Conservation (phyloP, 768 basidiomycete genomes). For the Baorangia bicolor region DNA sequence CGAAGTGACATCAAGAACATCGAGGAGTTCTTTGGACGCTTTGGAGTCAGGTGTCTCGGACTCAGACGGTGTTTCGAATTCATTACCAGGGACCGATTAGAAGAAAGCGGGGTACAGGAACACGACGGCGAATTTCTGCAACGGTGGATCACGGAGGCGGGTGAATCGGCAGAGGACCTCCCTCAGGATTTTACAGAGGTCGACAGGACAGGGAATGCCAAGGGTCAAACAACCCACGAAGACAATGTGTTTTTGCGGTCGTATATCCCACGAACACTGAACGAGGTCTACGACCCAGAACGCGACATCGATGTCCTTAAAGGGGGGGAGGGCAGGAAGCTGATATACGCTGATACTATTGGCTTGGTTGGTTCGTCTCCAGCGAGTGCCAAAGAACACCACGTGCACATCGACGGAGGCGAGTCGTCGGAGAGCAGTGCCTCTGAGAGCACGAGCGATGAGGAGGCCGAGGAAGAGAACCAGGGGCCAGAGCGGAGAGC, state of each 20-base stretch:
- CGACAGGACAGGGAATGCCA: conserved; percentile 13
- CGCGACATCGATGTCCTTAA: conserved; percentile 78
- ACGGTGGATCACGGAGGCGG: conserved; percentile 47
- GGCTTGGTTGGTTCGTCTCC: conserved; percentile 58
- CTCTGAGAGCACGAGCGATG: conserved; percentile 31
- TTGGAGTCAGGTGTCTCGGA: conserved; percentile 76
- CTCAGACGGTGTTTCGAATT: conserved; percentile 87
- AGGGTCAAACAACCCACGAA: conserved; percentile 52
- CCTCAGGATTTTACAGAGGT: conserved; percentile 11
- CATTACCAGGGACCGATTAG: conserved; percentile 58
- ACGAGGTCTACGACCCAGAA: conserved; percentile 94
- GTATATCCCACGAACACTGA: conserved; percentile 90
- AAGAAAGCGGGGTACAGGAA: conserved; percentile 29
- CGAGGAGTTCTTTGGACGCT: conserved; percentile 85
- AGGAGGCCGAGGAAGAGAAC: conserved; percentile 36
- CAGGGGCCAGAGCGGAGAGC: conserved; percentile 47
- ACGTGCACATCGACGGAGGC: conserved; percentile 20
- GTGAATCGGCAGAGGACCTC: conserved; percentile 18
- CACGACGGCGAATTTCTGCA: conserved; percentile 34
- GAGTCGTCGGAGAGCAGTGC: conserved; percentile 24
- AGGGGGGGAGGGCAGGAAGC: conserved; percentile 63
- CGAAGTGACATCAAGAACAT: conserved; percentile 89
- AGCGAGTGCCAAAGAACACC: conserved; percentile 1
- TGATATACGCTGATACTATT: conserved; percentile 89
- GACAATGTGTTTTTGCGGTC: conserved; percentile 87